Percentiles rank a stretch among this genome's conserved stretches.
Evolutionary conservation across 208 protist genomes (phyloP).

Genomic region (Leishmania guyanensis): DNA sequence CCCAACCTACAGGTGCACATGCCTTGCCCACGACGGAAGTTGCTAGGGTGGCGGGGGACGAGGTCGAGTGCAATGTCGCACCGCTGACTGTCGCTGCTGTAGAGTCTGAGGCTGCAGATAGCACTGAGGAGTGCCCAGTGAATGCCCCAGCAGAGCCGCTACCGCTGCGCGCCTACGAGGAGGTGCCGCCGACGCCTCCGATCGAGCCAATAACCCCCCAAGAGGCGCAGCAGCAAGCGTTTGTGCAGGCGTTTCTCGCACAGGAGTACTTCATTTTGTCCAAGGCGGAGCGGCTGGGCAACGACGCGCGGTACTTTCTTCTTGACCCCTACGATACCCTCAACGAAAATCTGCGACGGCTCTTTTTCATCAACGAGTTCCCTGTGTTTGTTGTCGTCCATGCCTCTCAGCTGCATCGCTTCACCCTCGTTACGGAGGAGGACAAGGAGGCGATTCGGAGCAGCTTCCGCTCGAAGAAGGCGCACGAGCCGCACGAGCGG

Average conservation of each 20-base stretch:
- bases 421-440: slow-evolving; percentile 67
- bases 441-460: slow-evolving; percentile 73
- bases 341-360: slow-evolving; percentile 68
- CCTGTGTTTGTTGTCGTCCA: slow-evolving; percentile 80
- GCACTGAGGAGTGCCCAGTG: not conserved
- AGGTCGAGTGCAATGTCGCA: not conserved
- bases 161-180: slow-evolving; percentile 23
- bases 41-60: not conserved
- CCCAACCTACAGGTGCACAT: not conserved
- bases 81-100: not conserved
- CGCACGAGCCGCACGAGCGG: slow-evolving; percentile 28
- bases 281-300: slow-evolving; percentile 73
- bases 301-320: slow-evolving; percentile 60
- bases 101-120: not conserved
- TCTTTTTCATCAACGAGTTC: slow-evolving; percentile 91
- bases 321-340: slow-evolving; percentile 60
- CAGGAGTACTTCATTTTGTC: slow-evolving; percentile 51
- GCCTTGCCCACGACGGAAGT: not conserved
- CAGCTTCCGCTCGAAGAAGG: slow-evolving; percentile 53
- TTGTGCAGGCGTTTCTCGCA: slow-evolving; percentile 43
- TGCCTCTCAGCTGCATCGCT: slow-evolving; percentile 32
- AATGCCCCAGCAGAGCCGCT: slow-evolving; percentile 1
- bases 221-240: slow-evolving; percentile 29
- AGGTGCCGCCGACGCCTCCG: slow-evolving; percentile 16
- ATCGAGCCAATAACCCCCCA: slow-evolving; percentile 23